Evolutionary conservation across 345 rosid genomes (phyloP), one percentile per base, ranked within the genome.

Genomic region (Linum usitatissimum): DNA sequence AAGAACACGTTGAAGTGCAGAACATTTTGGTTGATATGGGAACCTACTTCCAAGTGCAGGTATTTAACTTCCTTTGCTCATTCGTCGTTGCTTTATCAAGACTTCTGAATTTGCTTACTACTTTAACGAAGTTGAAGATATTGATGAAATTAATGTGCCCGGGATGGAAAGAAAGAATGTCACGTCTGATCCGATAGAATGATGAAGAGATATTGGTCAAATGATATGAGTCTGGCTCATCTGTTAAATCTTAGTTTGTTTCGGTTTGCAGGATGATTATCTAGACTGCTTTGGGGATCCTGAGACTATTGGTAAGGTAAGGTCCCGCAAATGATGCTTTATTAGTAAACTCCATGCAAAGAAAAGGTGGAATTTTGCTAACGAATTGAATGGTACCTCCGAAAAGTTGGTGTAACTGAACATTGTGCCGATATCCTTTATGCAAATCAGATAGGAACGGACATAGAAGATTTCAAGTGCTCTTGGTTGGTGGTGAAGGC

Each of bases 401-500:
- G 28, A 18, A 62, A 30, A 17, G 13, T 45, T 57, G 18, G 31
- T 66, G 53, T 56, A 14, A n/a, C n/a, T 57, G 31, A 38, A 31
- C 28, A 21, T 39, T 38, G n/a, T 31, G 9, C 59, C 40, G 9
- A 18, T 55, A 45, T 19, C 28, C 28, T 20, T 60, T 17, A 0
- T 59, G 64, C 60, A 34, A 48, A 15, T 71, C 68, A 72, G 76
- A 72, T 67, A 74, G 63, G 63, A 60, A 60, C 63, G 34, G 63
- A 60, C 38, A 60, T 60, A 30, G 63, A 60, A 60, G 82, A 79
- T 63, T 76, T 73, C 39, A 79, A 79, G 73, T 76, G 82, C 63
- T 79, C 82, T 30, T 79, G 82, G 80, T 45, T 79, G 74, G 78
- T 68, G 2, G 82, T 79, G 45, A 76, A 70, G 70, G 82, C 78